phyloP scores from a whole-genome alignment of 1,284 basidiomycete species.

The Moesziomyces globuligerus region DNA sequence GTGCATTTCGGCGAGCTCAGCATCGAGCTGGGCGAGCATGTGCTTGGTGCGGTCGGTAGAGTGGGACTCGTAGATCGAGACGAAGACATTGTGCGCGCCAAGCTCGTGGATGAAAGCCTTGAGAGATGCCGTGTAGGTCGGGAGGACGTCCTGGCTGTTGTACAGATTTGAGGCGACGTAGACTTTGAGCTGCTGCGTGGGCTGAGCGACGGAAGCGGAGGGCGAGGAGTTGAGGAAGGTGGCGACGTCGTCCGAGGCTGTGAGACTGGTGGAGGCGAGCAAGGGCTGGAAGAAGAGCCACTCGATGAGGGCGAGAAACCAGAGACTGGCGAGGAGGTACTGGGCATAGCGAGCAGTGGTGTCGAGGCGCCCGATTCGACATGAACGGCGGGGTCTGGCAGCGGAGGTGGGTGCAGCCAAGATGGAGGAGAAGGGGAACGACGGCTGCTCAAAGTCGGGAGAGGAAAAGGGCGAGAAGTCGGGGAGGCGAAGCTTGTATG shows the following conservation, averaged over 20 bases:
- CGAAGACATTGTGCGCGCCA: conserved; percentile 71
- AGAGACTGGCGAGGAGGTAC: conserved; percentile 21
- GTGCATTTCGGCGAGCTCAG: conserved; percentile 58
- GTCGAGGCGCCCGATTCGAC: conserved; percentile 2
- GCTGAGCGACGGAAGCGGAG: neutral
- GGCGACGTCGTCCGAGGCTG: conserved; percentile 5
- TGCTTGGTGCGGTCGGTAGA: conserved; percentile 70
- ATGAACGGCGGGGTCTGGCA: conserved; percentile 3
- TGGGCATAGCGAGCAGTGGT: conserved; percentile 12
- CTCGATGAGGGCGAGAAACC: conserved; percentile 31
- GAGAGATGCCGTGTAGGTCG: conserved; percentile 41
- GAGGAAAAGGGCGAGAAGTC: conserved; percentile 7
- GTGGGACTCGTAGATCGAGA: conserved; percentile 74
- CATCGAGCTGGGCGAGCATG: conserved; percentile 68
- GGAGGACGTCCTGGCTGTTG: conserved; percentile 56
- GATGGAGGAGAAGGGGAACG: neutral
- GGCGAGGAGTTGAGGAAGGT: conserved; percentile 4
- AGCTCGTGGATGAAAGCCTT: conserved; percentile 60
- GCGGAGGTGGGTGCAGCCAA: neutral
- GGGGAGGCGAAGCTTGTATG: conserved; percentile 12
- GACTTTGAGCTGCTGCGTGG: conserved; percentile 19
- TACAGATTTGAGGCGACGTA: conserved; percentile 58
- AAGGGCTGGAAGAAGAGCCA: conserved; percentile 27
- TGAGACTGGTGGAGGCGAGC: neutral
- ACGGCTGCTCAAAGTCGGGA: conserved; percentile 2